Conservation (phyloP, 805 yeast species). For the Suhomyces canberraensis region DNA sequence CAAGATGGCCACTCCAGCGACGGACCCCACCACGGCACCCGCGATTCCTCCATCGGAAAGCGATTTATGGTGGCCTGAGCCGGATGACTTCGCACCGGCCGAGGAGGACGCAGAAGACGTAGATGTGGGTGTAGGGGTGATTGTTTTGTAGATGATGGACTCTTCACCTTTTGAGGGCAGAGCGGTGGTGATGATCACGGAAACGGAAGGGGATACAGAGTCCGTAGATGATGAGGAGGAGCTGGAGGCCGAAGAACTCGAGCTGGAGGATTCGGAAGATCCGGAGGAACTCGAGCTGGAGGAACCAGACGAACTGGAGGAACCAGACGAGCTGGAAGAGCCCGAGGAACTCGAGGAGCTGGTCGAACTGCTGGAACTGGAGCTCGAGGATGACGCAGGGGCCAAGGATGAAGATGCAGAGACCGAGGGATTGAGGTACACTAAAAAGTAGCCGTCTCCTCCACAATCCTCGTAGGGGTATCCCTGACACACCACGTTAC, state of each 20-base stretch:
- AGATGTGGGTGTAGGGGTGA: constrained; percentile 7
- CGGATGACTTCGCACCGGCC: constrained; percentile 4
- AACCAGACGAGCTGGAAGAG: too few species aligned
- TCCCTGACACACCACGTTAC: constrained; percentile 51
- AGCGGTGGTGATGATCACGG: constrained; percentile 8
- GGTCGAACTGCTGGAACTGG: constrained; percentile 5
- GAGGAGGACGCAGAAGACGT: constrained; percentile 6
- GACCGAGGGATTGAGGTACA: constrained; percentile 38
- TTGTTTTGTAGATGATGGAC: constrained; percentile 21
- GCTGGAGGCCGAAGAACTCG: constrained; percentile 6
- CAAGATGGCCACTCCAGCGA: constrained; percentile 36
- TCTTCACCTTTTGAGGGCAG: constrained; percentile 10
- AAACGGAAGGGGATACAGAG: constrained; percentile 12
- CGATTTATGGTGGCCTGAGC: constrained; percentile 7
- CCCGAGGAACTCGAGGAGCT: constrained; percentile 8
- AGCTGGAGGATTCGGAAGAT: constrained; percentile 8
- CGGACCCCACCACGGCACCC: constrained; percentile 41
- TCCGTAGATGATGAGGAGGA: constrained; percentile 11
- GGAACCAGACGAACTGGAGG: constrained; percentile 2
- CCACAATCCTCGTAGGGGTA: constrained; percentile 62
- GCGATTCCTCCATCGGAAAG: constrained; percentile 41
- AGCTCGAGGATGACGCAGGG: constrained; percentile 1
- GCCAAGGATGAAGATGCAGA: constrained; percentile 7
- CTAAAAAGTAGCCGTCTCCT: constrained; percentile 38
- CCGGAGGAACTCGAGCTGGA: constrained; percentile 9